Evolutionary conservation across 371 early-diverging fungal genomes (phyloP).

Genomic region (Syncephalastrum monosporum): DNA sequence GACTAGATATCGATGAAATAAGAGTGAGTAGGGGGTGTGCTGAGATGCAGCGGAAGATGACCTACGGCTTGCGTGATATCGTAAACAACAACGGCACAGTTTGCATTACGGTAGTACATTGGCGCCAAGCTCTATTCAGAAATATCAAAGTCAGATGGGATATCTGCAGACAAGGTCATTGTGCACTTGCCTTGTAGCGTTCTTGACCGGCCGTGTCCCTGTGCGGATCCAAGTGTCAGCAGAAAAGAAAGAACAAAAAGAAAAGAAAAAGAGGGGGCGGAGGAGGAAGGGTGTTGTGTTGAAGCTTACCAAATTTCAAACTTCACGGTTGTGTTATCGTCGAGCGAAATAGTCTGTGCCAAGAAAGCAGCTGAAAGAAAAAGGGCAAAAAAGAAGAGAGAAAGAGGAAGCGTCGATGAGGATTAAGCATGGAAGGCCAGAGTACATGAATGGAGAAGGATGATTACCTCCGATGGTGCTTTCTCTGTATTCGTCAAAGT

Average conservation of each 20-base stretch:
- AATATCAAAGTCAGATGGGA: not conserved
- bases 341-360: slow-evolving; percentile 71
- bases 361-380: slow-evolving; percentile 72
- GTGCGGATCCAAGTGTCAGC: not conserved
- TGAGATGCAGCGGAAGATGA: not conserved
- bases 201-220: slow-evolving; percentile 97
- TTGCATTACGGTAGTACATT: slow-evolving; percentile 98
- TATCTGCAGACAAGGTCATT: not conserved
- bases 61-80: slow-evolving; percentile 93
- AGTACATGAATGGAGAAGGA: slow-evolving; percentile 4
- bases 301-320: slow-evolving; percentile 81
- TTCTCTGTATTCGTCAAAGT: slow-evolving; percentile 97
- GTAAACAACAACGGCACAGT: slow-evolving; percentile 95
- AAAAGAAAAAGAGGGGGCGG: not conserved
- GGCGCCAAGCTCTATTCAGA: slow-evolving; percentile 88
- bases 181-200: slow-evolving; percentile 74
- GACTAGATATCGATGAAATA: slow-evolving; percentile 46
- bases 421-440: slow-evolving; percentile 11
- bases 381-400: slow-evolving; percentile 1
- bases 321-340: slow-evolving; percentile 73
- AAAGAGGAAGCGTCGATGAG: not conserved
- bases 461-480: slow-evolving; percentile 93
- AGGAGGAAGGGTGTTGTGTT: not conserved
- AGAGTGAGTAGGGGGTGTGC: not conserved
- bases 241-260: not conserved